Conservation (phyloP, 805 yeast genomes). For the Lipomyces kockii region DNA sequence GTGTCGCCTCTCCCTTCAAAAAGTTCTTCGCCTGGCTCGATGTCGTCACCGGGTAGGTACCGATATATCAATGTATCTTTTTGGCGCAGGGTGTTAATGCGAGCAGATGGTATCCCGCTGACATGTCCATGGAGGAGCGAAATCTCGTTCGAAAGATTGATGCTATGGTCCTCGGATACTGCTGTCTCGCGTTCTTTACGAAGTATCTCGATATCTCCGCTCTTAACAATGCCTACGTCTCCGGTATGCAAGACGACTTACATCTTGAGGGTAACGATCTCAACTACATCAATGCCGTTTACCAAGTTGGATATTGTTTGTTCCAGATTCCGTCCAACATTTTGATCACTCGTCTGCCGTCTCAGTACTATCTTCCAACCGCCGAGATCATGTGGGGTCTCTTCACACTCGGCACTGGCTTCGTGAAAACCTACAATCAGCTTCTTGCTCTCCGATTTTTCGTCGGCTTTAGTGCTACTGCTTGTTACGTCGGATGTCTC, state of each 20-base stretch:
- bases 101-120: constrained; percentile 26
- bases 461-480: constrained; percentile 72
- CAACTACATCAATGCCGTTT: constrained; percentile 61
- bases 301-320: constrained; percentile 61
- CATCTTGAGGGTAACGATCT: constrained; percentile 66
- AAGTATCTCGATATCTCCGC: constrained; percentile 67
- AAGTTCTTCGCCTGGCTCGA: constrained; percentile 10
- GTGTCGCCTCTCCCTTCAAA: background rate
- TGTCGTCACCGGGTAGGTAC: constrained; percentile 5
- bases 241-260: constrained; percentile 62
- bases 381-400: constrained; percentile 72
- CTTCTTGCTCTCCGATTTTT: constrained; percentile 68
- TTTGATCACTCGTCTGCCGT: constrained; percentile 59
- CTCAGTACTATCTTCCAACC: constrained; percentile 58
- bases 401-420: constrained; percentile 61
- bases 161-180: constrained; percentile 56
- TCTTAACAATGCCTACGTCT: constrained; percentile 65
- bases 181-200: constrained; percentile 69
- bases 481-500: constrained; percentile 58
- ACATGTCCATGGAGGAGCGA: constrained; percentile 47
- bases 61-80: too few relatives aligned
- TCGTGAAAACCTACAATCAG: constrained; percentile 56
- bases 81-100: background rate
- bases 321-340: constrained; percentile 69
- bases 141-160: constrained; percentile 60